phyloP scores from a whole-genome alignment of 1,284 basidiomycete species.

The Phenoliferia sp. region DNA sequence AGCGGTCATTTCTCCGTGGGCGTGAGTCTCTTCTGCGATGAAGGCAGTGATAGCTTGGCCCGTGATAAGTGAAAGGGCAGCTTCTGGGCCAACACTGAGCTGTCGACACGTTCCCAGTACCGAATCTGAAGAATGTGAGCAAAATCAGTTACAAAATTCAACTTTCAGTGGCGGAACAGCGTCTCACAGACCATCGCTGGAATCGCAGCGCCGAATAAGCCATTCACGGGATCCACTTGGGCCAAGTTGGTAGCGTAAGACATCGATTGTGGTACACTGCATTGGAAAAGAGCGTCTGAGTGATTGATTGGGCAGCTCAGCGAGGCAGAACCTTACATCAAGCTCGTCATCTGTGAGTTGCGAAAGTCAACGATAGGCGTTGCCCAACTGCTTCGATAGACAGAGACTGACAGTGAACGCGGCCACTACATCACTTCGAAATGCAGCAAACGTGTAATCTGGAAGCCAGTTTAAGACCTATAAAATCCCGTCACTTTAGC shows the following conservation, averaged over 20 bases:
- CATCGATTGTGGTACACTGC: constrained; percentile 81
- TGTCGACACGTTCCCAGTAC: constrained; percentile 72
- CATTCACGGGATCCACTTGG: constrained; percentile 45
- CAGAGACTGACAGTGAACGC: constrained; percentile 59
- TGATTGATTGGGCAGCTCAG: neutral
- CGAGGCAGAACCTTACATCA: no score
- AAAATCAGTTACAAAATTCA: constrained; percentile 58
- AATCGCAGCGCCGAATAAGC: constrained; percentile 58
- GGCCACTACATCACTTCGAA: constrained; percentile 74
- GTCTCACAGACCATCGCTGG: constrained; percentile 19
- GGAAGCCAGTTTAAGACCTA: constrained; percentile 63
- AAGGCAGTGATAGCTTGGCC: constrained; percentile 76
- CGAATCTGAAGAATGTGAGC: constrained; percentile 60
- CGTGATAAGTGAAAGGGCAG: constrained; percentile 78
- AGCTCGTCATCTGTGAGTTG: neutral
- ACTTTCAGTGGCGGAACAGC: neutral
- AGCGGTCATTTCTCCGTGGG: constrained; percentile 36
- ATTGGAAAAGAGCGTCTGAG: constrained; percentile 63
- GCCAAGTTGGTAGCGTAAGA: constrained; percentile 85
- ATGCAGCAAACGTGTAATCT: constrained; percentile 67
- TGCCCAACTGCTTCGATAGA: neutral
- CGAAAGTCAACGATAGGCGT: no score
- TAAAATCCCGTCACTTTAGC: neutral
- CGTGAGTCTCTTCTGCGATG: constrained; percentile 58
- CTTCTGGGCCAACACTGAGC: constrained; percentile 73